These are phyloP conservation scores for Aspergillus intermedius DNA, from an alignment of 2,329 filamentous ascomycete species.

Conservation along the genomic window DNA sequence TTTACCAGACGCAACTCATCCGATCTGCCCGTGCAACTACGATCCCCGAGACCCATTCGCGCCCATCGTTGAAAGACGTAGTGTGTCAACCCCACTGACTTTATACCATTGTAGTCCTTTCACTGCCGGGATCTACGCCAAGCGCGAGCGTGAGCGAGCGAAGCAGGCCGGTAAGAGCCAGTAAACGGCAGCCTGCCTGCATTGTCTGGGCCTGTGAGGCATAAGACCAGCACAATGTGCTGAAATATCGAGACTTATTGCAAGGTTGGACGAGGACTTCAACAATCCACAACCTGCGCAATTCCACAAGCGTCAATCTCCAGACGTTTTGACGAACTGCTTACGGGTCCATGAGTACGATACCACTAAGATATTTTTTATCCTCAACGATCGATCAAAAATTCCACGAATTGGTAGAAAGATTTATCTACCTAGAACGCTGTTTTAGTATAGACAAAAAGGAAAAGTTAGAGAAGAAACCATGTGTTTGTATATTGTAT, in stretches of 20 bases:
- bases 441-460: not conserved
- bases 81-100: conserved; percentile 9
- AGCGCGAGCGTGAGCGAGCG: conserved; percentile 46
- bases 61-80: not conserved
- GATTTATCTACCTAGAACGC: not conserved
- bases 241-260: not conserved
- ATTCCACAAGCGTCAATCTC: not conserved
- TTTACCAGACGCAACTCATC: not conserved
- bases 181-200: conserved; percentile 16
- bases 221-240: not conserved
- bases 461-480: not conserved
- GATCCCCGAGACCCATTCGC: not conserved
- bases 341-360: conserved; percentile 2
- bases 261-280: conserved; percentile 5
- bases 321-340: not conserved
- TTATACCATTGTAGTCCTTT: conserved; percentile 56
- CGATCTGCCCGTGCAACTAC: not conserved
- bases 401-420: not conserved
- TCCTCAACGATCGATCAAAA: conserved; percentile 18
- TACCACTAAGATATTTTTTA: conserved; percentile 1
- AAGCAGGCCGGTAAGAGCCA: conserved; percentile 34
- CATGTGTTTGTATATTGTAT: not conserved
- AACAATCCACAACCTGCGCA: conserved; percentile 4
- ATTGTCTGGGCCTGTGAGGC: not conserved
- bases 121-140: conserved; percentile 85